Conservation (phyloP, 2,329 filamentous ascomycete genomes). For the Phaeosphaeriaceae sp. region DNA sequence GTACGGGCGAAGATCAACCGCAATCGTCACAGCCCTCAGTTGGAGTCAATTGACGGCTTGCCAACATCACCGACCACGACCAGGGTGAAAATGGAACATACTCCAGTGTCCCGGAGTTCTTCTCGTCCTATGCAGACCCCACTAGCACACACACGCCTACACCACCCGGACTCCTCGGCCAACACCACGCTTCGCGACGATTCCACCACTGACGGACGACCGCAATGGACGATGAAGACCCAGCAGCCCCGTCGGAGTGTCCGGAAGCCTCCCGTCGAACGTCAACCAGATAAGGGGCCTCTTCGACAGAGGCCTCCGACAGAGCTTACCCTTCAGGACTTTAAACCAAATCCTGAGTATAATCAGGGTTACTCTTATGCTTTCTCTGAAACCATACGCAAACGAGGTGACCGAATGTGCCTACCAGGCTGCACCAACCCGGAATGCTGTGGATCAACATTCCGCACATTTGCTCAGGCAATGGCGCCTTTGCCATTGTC, state of each 20-base stretch:
- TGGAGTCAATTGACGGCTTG: not conserved
- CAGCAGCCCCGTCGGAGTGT: conserved; percentile 14
- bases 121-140: conserved; percentile 11
- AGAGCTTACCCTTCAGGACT: conserved; percentile 71
- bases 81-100: conserved; percentile 24
- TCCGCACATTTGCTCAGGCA: conserved; percentile 67
- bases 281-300: conserved; percentile 13
- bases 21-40: not conserved
- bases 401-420: conserved; percentile 71
- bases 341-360: conserved; percentile 77
- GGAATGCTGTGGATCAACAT: conserved; percentile 77
- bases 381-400: conserved; percentile 76
- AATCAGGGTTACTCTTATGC: conserved; percentile 77
- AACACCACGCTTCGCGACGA: conserved; percentile 11
- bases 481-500: conserved; percentile 36
- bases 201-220: conserved; percentile 21
- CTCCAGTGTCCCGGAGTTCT: conserved; percentile 17
- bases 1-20: conserved; percentile 37
- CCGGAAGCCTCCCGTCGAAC: conserved; percentile 9
- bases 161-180: conserved; percentile 5
- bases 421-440: conserved; percentile 77
- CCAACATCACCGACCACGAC: conserved; percentile 15
- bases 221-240: conserved; percentile 31
- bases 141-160: conserved; percentile 1
- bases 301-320: conserved; percentile 64